Conservation (phyloP, 83 land plant species). For the Diphasiastrum complanatum region DNA sequence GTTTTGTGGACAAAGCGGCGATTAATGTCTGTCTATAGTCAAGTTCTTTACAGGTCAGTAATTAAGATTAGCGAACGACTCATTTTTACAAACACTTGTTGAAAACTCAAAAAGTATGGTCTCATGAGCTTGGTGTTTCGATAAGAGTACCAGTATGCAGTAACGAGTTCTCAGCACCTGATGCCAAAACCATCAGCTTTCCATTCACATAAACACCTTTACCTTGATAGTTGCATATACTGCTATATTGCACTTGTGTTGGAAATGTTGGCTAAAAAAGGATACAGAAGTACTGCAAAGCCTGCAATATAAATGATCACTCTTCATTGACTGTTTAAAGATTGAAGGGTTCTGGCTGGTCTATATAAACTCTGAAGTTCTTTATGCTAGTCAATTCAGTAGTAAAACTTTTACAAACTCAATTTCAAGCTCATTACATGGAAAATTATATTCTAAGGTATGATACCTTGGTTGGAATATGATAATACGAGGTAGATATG, state of each 20-base stretch:
- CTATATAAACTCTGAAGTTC: too few species aligned
- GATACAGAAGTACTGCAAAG: constrained; percentile 90
- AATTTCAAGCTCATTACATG: background rate
- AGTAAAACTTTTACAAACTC: background rate
- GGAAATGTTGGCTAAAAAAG: constrained; percentile 20
- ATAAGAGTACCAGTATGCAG: too few species aligned
- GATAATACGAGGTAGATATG: constrained; percentile 42
- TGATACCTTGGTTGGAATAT: constrained; percentile 48
- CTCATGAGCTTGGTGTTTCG: background rate
- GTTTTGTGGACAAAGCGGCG: constrained; percentile 66
- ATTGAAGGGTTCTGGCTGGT: too few species aligned
- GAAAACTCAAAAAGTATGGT: background rate
- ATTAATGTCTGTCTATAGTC: constrained; percentile 53
- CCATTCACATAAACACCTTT: too few species aligned
- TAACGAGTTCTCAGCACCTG: too few species aligned
- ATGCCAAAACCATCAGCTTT: too few species aligned
- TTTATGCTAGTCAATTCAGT: background rate
- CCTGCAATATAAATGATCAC: constrained; percentile 48
- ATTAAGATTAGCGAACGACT: too few species aligned
- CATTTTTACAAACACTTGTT: too few species aligned
- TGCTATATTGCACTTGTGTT: too few species aligned
- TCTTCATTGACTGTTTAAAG: too few species aligned
- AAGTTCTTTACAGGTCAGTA: too few species aligned
- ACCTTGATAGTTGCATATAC: too few species aligned
- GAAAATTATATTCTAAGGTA: background rate